phyloP scores from a whole-genome alignment of 2,329 filamentous ascomycete genomes.

The Fusarium chuoi region DNA sequence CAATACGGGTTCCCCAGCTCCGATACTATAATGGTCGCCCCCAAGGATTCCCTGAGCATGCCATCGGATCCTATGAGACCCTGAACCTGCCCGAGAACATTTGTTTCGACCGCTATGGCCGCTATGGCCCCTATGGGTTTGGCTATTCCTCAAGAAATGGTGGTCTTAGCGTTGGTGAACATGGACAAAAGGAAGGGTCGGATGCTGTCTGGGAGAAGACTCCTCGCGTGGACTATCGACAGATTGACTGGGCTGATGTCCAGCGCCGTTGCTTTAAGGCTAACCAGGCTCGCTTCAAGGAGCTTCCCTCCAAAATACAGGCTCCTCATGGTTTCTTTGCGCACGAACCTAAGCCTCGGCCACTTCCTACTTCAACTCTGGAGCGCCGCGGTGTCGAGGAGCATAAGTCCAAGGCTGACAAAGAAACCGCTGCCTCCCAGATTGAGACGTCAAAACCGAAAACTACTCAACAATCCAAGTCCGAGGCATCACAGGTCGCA shows the following conservation, averaged over 20 bases:
- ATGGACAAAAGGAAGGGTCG: slow-evolving; percentile 84
- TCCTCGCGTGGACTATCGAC: slow-evolving; percentile 79
- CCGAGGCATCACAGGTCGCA: background rate
- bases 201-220: slow-evolving; percentile 79
- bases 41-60: slow-evolving; percentile 83
- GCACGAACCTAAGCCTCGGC: slow-evolving; percentile 45
- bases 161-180: slow-evolving; percentile 85
- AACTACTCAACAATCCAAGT: background rate
- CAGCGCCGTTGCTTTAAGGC: slow-evolving; percentile 78
- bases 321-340: slow-evolving; percentile 64
- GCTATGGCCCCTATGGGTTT: slow-evolving; percentile 88
- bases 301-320: slow-evolving; percentile 52
- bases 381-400: slow-evolving; percentile 25
- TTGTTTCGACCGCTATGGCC: slow-evolving; percentile 92
- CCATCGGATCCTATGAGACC: slow-evolving; percentile 87
- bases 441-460: slow-evolving; percentile 6
- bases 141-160: slow-evolving; percentile 84
- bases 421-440: slow-evolving; percentile 27
- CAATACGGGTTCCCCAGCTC: slow-evolving; percentile 73
- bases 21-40: slow-evolving; percentile 82
- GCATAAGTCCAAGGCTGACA: slow-evolving; percentile 17
- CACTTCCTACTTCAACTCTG: slow-evolving; percentile 2
- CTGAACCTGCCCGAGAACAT: slow-evolving; percentile 83
- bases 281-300: slow-evolving; percentile 76
- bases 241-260: slow-evolving; percentile 81